A percentile compares a stretch with the other conserved stretches of the same genome.
These are phyloP conservation scores for Saccharomycopsis crataegensis DNA, from an alignment of 1,139 yeast species.

Conservation along the genomic window DNA sequence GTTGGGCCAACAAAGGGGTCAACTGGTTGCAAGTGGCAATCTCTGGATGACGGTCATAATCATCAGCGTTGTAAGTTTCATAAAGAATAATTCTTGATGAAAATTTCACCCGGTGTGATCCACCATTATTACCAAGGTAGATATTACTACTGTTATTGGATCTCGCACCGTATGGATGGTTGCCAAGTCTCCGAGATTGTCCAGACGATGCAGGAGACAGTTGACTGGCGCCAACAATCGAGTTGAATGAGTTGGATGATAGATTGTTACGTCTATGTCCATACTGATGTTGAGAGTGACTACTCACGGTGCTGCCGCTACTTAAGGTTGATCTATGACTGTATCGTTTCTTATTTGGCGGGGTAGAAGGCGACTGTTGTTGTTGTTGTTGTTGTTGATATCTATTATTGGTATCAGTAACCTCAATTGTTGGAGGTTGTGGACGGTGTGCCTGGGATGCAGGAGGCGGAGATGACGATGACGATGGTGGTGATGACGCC, in stretches of 20 bases:
- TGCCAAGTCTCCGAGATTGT: neutral
- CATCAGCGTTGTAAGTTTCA: conserved; percentile 78
- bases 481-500: neutral
- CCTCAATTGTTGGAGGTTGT: conserved; percentile 22
- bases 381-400: too few relatives aligned
- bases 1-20: conserved; percentile 83
- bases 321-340: conserved; percentile 1
- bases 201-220: neutral
- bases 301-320: conserved; percentile 23
- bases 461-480: neutral
- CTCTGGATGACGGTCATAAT: conserved; percentile 92
- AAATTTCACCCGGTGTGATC: conserved; percentile 47
- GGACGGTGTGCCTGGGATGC: neutral
- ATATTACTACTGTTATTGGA: neutral
- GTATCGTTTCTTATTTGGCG: conserved; percentile 6
- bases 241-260: conserved; percentile 1
- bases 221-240: neutral
- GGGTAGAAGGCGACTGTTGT: neutral
- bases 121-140: neutral
- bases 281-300: conserved; percentile 12
- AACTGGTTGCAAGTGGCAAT: conserved; percentile 88
- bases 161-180: neutral
- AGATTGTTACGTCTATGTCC: conserved; percentile 5
- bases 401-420: conserved; percentile 10
- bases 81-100: conserved; percentile 78